Evolutionary conservation across 1,284 basidiomycete species (phyloP), one percentile per base, ranked within the genome.

Genomic region (Leccinum angustisporum): DNA sequence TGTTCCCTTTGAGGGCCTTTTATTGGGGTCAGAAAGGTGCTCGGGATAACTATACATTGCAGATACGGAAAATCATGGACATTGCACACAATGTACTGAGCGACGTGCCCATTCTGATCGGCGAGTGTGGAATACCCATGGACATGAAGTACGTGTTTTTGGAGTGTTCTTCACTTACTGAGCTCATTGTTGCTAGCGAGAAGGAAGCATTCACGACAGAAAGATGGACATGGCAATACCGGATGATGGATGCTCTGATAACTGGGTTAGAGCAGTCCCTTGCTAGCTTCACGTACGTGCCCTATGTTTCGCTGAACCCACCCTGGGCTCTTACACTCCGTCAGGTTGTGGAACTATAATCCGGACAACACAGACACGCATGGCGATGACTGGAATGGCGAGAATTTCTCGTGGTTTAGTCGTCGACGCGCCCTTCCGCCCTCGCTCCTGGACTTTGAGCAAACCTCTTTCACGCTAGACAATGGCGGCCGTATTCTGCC

Each of bases 311-410:
- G 27, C 16, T 18, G 38, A 61, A 11, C 54, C 5, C 7, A 4
- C 46, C 36, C 13, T n/a, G 16, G 0, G 6, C 10, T 61, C 27
- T 63, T 59, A 59, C 56, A 40, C 33, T 38, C 4, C 30, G 18
- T 3, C 66, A 95, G 93, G 4, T 77, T 98, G 25, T 98, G 96
- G 97, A 95, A 93, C 66, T 98, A 98, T 76, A 98, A 98, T 71
- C 92, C 95, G 0, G 80, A 83, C 58, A 98, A 98, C 75, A 83
- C 84, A 46, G 93, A 97, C 68, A 72, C 77, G 21, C 72, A 78
- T 25, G 97, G 97, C 13, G 96, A 98, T 73, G 81, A 88, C 64
- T 98, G 97, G 97, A 98, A 97, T 72, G 92, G 90, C 53, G 96
- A 98, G 76, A 95, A 95, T 77, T 97, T 97, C 74, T 94, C 93